A percentile compares a stretch with the other conserved stretches of the same genome.
Conservation (phyloP, 1,139 yeast genomes). For the Candida glucosophila region DNA sequence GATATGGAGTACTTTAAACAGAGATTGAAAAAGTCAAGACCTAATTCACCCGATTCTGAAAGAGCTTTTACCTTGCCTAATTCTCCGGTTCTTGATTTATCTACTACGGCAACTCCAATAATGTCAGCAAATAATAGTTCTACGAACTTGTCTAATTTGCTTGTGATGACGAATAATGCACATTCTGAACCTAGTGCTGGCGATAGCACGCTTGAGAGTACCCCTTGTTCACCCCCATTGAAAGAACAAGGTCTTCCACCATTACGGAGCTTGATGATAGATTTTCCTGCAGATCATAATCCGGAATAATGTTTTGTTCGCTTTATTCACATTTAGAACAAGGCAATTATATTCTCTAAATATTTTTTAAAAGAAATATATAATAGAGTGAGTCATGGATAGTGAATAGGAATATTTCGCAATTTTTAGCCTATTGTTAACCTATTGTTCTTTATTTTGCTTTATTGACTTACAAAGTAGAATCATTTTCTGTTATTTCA, state of each 20-base stretch:
- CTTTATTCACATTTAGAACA: no score
- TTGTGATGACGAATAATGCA: constrained; percentile 7
- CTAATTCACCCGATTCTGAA: constrained; percentile 43
- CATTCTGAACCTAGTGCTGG: constrained; percentile 1
- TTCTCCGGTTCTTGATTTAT: constrained; percentile 46
- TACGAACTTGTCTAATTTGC: constrained; percentile 31
- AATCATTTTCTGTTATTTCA: constrained; percentile 23
- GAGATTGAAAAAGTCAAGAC: constrained; percentile 61
- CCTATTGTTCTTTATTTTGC: no score
- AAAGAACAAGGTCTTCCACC: constrained; percentile 29
- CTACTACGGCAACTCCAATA: constrained; percentile 35
- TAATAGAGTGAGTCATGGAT: no score
- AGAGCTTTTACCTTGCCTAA: constrained; percentile 47
- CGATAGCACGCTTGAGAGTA: not conserved
- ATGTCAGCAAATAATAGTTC: constrained; percentile 37
- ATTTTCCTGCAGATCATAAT: constrained; percentile 36
- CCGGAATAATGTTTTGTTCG: no score
- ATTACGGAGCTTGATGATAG: constrained; percentile 40
- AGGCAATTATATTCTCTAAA: no score
- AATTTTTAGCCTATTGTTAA: no score
- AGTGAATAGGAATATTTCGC: no score
- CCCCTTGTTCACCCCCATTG: constrained; percentile 11
- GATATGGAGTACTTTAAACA: constrained; percentile 41
- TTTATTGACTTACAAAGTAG: no score
- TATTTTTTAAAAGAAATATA: no score